Base-by-base conservation (phyloP, 108 stramenopile genomes). In the Skeletonema menzelii region DNA sequence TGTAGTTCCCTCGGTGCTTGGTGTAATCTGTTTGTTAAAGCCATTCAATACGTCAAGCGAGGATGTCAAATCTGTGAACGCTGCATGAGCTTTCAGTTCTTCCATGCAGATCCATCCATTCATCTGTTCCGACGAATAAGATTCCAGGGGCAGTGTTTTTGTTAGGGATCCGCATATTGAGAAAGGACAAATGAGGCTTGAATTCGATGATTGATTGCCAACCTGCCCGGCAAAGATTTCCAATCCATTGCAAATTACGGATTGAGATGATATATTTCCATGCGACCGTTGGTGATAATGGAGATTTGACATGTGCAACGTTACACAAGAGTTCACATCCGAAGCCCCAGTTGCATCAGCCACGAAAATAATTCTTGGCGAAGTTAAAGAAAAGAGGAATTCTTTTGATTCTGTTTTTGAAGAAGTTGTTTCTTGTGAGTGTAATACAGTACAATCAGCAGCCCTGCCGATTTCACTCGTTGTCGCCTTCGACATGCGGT, bases 21-120 rank as follows among this genome's bases (percentile, higher is more conserved):
- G 42, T 5, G 2, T 22, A 22, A 53, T 53, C 11, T 53, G 49
- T 24, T 53, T 53, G 49, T 53, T 53, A 24, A 53, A 20, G 1
- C 49, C 49, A 26, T 65, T 65, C 27, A 69, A 71, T 8, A 92
- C 91, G 24, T 89, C 84, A 38, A 85, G 56, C 22, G 87, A 87
- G 14, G 82, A 59, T 2, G 55, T 63, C 74, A 92, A 73, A 59
- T 92, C 88, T 53, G 87, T 83, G 62, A 86, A 92, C 7, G 87
- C 72, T 17, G 87, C 84, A 27, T 85, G 68, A 12, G 87, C 88
- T 35, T 63, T 31, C 15, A 92, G 56, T 5, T 79, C 67, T 26
- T 88, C 88, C 27, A 73, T 62, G 30, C 59, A 72, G 12, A 90
- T 47, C 72, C 65, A 66, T 55, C 49, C 62, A 30, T 28, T 30